Conservation (phyloP, 1,284 basidiomycete species). For the Rhodofomes roseus region DNA sequence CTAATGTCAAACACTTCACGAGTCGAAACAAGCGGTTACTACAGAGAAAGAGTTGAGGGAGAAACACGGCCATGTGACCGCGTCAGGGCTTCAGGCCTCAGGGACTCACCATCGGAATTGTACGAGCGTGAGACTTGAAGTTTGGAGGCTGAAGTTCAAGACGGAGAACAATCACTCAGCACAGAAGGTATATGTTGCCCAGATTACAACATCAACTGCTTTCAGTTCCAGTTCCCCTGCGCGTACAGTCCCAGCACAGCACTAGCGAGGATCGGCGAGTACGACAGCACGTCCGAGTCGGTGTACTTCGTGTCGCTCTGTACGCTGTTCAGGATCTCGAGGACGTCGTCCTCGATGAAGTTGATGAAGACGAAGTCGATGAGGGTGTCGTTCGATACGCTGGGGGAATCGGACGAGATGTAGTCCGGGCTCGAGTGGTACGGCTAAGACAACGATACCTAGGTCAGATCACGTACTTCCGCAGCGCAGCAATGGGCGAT, state of each 20-base stretch:
- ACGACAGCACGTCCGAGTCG: conserved; percentile 44
- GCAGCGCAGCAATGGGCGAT: not conserved
- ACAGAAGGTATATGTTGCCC: too few relatives aligned
- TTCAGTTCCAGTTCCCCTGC: conserved; percentile 55
- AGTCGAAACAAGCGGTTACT: too few relatives aligned
- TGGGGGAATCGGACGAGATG: conserved; percentile 52
- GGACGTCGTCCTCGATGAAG: conserved; percentile 54
- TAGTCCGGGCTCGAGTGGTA: conserved; percentile 54
- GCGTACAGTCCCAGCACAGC: conserved; percentile 61
- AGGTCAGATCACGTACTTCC: not conserved
- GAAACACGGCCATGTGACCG: too few relatives aligned
- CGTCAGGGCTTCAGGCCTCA: too few relatives aligned
- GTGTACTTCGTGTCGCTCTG: conserved; percentile 51
- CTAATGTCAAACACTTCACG: too few relatives aligned
- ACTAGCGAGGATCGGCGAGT: conserved; percentile 48
- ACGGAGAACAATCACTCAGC: too few relatives aligned
- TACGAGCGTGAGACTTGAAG: too few relatives aligned
- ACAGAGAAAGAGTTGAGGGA: too few relatives aligned
- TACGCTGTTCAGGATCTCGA: conserved; percentile 51
- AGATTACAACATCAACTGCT: not conserved
- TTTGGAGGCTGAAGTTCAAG: too few relatives aligned
- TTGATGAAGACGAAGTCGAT: conserved; percentile 71
- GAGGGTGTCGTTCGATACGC: conserved; percentile 42
- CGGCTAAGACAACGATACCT: conserved; percentile 25
- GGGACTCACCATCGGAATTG: too few relatives aligned